A percentile compares a stretch with the other conserved stretches of the same genome.
These are phyloP conservation scores for Lepiota venenata DNA, from an alignment of 768 basidiomycete species.

Conservation along the genomic window DNA sequence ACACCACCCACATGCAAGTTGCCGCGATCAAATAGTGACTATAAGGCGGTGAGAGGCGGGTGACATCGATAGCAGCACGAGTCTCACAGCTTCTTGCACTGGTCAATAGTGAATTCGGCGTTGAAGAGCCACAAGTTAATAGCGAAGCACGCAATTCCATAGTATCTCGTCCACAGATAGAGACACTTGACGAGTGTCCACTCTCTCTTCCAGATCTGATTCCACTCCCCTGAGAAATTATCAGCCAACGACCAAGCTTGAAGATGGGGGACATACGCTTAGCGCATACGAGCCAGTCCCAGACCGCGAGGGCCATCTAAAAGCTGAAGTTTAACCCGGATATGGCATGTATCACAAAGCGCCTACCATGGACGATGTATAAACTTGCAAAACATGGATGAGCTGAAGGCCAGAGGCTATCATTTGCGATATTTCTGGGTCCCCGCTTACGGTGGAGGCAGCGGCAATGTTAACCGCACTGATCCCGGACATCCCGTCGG, in stretches of 20 bases:
- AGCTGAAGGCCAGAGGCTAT: constrained; percentile 10
- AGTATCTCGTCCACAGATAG: constrained; percentile 17
- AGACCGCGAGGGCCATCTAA: constrained; percentile 15
- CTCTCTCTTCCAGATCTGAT: constrained; percentile 15
- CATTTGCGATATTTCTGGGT: background rate
- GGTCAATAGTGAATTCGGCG: constrained; percentile 11
- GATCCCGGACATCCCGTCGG: constrained; percentile 13
- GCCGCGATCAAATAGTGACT: constrained; percentile 17
- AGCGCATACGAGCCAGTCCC: constrained; percentile 14
- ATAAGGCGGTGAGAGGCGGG: background rate
- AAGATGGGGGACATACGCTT: background rate
- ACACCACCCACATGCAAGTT: constrained; percentile 15
- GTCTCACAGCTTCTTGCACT: constrained; percentile 14
- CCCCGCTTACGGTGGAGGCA: constrained; percentile 4
- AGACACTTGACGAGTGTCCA: constrained; percentile 14
- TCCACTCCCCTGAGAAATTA: constrained; percentile 7
- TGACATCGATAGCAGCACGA: background rate
- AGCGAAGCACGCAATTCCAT: constrained; percentile 13
- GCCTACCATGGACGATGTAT: constrained; percentile 15
- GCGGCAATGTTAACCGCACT: constrained; percentile 11
- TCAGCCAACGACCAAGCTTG: background rate
- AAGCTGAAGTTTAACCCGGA: background rate
- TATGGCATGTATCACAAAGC: background rate
- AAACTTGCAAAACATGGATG: constrained; percentile 14
- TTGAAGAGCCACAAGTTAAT: constrained; percentile 16